Evolutionary conservation across 176 grass and related monocot species (phyloP).

Genomic region (Aegilops longissima): DNA sequence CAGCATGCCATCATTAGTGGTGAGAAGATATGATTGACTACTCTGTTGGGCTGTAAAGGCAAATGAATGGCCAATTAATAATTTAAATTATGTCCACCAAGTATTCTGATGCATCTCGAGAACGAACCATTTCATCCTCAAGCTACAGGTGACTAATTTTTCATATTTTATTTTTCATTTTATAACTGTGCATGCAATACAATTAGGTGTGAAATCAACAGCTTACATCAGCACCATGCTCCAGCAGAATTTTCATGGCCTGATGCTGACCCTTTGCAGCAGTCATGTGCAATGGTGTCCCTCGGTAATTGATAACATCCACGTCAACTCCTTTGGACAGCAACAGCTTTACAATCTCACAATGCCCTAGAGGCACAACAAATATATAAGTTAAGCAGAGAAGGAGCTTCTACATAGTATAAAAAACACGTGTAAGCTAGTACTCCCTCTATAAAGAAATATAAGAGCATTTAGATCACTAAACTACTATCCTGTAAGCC

Average conservation of each 20-base stretch:
- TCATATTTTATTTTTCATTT: neutral
- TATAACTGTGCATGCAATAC: neutral
- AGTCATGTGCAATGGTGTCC: constrained; percentile 47
- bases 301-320: constrained; percentile 21
- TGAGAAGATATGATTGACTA: constrained; percentile 36
- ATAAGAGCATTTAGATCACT: too few species aligned
- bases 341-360: constrained; percentile 10
- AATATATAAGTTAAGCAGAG: neutral
- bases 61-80: neutral
- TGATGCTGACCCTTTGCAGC: neutral
- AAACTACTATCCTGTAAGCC: neutral
- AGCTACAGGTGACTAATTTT: neutral
- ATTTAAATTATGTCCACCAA: neutral
- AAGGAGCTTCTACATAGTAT: neutral
- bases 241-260: constrained; percentile 43
- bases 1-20: constrained; percentile 37
- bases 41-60: constrained; percentile 29
- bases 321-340: constrained; percentile 43
- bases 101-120: neutral
- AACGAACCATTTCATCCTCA: neutral
- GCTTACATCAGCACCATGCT: constrained; percentile 48
- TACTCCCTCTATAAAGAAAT: too few species aligned
- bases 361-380: constrained; percentile 22
- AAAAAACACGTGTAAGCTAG: neutral
- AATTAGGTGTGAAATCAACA: neutral